A percentile compares a stretch with the other conserved stretches of the same genome.
Conservation (phyloP, 1,139 yeast genomes). For the Geotrichum reessii region DNA sequence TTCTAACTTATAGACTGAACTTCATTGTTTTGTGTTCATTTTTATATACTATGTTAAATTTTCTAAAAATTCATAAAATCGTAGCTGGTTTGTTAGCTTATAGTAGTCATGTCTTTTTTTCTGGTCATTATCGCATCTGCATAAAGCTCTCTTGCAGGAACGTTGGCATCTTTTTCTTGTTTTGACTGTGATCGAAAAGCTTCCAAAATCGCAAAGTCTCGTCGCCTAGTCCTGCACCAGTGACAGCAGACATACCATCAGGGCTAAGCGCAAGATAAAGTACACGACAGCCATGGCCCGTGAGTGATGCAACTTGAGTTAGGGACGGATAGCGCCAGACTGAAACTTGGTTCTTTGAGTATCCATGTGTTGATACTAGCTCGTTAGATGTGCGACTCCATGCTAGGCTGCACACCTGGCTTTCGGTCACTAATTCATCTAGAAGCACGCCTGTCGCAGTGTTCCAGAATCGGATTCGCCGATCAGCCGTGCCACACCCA, state of each 20-base stretch:
- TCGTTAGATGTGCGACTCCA: conserved; percentile 95
- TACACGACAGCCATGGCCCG: conserved; percentile 93
- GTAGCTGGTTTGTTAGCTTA: not conserved
- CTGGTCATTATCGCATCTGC: conserved; percentile 51
- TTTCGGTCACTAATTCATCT: conserved; percentile 83
- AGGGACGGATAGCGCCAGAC: conserved; percentile 95
- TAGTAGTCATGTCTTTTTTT: conserved; percentile 36
- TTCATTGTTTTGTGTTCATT: no score
- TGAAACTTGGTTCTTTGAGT: conserved; percentile 81
- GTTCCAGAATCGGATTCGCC: conserved; percentile 88
- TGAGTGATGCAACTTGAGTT: conserved; percentile 88
- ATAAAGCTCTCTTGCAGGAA: not conserved
- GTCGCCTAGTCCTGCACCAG: conserved; percentile 99
- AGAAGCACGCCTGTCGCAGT: conserved; percentile 70
- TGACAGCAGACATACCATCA: conserved; percentile 95
- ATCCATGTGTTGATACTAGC: conserved; percentile 92
- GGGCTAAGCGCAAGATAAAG: conserved; percentile 88
- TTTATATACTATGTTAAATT: no score
- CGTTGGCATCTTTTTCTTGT: not conserved
- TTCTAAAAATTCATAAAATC: not conserved
- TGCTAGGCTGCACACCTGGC: conserved; percentile 88
- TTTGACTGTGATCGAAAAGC: no score
- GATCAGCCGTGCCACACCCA: conserved; percentile 97
- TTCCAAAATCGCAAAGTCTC: conserved; percentile 94
- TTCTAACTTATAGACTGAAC: not conserved